phyloP scores from a whole-genome alignment of 768 basidiomycete species.

The Mycena filopes region DNA sequence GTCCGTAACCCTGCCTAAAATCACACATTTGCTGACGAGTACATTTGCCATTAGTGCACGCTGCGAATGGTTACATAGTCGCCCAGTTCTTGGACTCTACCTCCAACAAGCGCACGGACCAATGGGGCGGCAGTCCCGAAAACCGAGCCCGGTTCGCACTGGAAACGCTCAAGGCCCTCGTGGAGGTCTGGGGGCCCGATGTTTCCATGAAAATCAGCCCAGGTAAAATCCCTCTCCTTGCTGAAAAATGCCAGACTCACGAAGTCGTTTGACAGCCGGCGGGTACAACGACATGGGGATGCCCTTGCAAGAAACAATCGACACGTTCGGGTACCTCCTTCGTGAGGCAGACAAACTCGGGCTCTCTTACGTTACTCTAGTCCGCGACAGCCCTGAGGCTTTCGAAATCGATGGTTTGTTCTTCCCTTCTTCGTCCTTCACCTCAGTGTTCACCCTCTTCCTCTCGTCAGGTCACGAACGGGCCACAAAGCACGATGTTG shows the following conservation, averaged over 20 bases:
- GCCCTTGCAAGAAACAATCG: conserved; percentile 36
- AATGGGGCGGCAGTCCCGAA: conserved; percentile 56
- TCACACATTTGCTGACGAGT: too few relatives aligned
- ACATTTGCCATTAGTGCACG: too few relatives aligned
- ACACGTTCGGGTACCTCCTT: conserved; percentile 37
- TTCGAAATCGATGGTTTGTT: conserved; percentile 44
- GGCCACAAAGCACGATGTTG: conserved; percentile 51
- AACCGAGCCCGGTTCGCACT: conserved; percentile 52
- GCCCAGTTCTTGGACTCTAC: conserved; percentile 47
- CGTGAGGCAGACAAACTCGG: conserved; percentile 28
- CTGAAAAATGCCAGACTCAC: background rate
- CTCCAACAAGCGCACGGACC: conserved; percentile 48
- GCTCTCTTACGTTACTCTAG: conserved; percentile 45
- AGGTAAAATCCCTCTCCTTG: conserved; percentile 29
- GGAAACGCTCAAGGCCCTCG: conserved; percentile 44
- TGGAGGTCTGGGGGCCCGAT: conserved; percentile 44
- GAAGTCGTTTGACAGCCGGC: background rate
- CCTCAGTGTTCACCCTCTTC: too few relatives aligned
- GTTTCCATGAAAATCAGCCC: conserved; percentile 46
- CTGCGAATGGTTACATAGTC: conserved; percentile 44
- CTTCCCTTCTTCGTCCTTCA: background rate
- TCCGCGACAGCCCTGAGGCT: conserved; percentile 43
- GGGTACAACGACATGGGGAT: conserved; percentile 31
- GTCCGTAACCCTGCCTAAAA: too few relatives aligned
- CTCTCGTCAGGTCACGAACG: conserved; percentile 43